Evolutionary conservation across 2,329 filamentous ascomycete genomes (phyloP), one percentile per base, ranked within the genome.

Genomic region (Colletotrichum musae): DNA sequence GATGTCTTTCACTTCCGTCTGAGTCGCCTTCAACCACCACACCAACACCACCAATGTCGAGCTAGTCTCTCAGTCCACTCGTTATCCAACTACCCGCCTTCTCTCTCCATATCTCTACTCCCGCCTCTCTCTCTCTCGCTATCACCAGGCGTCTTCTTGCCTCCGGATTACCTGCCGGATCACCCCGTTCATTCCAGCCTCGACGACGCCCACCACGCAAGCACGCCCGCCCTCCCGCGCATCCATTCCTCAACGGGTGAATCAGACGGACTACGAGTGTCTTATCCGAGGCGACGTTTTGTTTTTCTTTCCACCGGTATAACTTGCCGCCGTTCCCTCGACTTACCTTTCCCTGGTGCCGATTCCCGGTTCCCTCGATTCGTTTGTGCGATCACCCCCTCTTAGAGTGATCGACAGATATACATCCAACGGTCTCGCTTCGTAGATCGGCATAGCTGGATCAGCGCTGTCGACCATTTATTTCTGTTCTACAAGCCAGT

Each of bases 21-120:
- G 32, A 70, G 52, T 45, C 68, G 63, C 57, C 60, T 45, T 58
- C 48, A 65, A 32, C 48, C 43, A 16, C 47, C 47, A 21, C 15
- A 70, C 54, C 60, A 58, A 26, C 53, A 48, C n/a, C 48, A 28
- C 58, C 52, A 69, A 69, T 66, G 66, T 57, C 68, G 71, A 72
- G 71, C 71, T 72, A 72, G 71, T 70, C 71, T 72, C 71, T 45
- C 69, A 51, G 54, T 71, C 61, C 71, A 71, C 69, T 72, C 71
- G 69, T 72, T 72, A 64, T 50, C 56, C 58, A 56, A 60, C 58
- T 39, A 36, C 18, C 28, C 48, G 45, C 57, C n/a, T 56, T 43
- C 58, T 56, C 62, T 54, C 58, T 53, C 50, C 18, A 39, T 54
- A 6, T 54, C 63, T 32, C 32, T 36, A 7, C 32, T 36, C 32